Base-by-base conservation (phyloP, 768 basidiomycete species). In the Mycena galericulata region DNA sequence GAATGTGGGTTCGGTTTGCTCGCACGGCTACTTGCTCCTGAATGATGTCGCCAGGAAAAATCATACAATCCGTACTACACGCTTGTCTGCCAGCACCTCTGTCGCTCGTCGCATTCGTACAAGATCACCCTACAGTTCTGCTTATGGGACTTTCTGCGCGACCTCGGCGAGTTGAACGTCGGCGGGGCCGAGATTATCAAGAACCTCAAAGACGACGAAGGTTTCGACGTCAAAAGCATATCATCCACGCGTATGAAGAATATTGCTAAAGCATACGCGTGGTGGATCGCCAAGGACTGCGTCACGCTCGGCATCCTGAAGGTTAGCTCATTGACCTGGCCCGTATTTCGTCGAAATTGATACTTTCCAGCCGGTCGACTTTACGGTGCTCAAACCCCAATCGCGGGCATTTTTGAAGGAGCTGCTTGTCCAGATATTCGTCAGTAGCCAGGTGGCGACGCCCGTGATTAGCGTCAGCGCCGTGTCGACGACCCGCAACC, bases 11-110 rank as follows among this genome's bases (percentile, higher is more conserved):
- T n/a, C 20, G n/a, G 15, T 71, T 29, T 43, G 3, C 22, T 5
- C 53, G 20, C 11, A 24, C 46, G 8, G 34, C 20, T 34, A 45
- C 36, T 27, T 20, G 38, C 6, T 62, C 32, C 34, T 57, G 60
- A 49, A 38, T n/a, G 30, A 20, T 66, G 41, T 45, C 45, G 54
- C 32, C 74, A 96, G 96, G 97, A 98, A 80, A 93, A 92, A 77
- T 78, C 86, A 1, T 98, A 97, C 81, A 99, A 99, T 74, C 97
- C 97, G 0, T 99, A 95, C 80, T 99, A 99, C 79, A 88, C 94
- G 8, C 89, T 99, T 53, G 91, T 99, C 40, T 89, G 90, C 69
- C 92, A 95, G 72, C 90, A 94, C 15, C 89, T 98, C 30, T 94
- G 94, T 75, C 84, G 86, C 11, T 82, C 81, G 11, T 90, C 95